phyloP scores from a whole-genome alignment of 768 basidiomycete species.

The Serendipita vermifera region DNA sequence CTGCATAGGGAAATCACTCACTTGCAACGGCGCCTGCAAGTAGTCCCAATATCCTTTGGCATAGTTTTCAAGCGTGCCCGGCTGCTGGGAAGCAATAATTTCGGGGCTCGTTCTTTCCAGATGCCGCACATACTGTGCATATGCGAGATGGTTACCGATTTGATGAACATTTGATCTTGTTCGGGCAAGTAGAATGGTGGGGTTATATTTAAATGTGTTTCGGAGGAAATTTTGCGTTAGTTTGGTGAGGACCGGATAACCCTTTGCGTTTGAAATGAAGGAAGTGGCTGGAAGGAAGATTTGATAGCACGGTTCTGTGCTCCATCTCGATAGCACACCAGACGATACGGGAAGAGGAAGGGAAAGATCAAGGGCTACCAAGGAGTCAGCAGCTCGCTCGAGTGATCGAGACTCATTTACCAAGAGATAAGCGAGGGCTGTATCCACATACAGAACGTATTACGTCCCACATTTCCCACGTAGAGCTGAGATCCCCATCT shows the following conservation, averaged over 20 bases:
- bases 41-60: constrained; percentile 91
- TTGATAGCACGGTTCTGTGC: constrained; percentile 82
- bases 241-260: constrained; percentile 93
- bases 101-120: constrained; percentile 64
- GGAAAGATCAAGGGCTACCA: constrained; percentile 76
- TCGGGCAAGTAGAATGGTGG: constrained; percentile 69
- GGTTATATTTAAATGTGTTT: constrained; percentile 83
- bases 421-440: constrained; percentile 54
- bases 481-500: constrained; percentile 51
- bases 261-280: constrained; percentile 91
- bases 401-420: constrained; percentile 30
- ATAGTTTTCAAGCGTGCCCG: constrained; percentile 77
- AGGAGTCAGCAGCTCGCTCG: background rate
- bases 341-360: constrained; percentile 71
- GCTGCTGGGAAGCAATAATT: constrained; percentile 47
- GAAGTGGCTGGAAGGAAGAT: constrained; percentile 80
- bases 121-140: constrained; percentile 78
- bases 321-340: constrained; percentile 74
- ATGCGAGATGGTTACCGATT: constrained; percentile 73
- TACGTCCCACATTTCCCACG: constrained; percentile 99
- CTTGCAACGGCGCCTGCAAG: constrained; percentile 88
- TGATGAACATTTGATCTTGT: constrained; percentile 52
- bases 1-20: constrained; percentile 22
- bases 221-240: constrained; percentile 83
- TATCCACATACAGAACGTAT: constrained; percentile 85